Evolutionary conservation across 1,284 basidiomycete genomes (phyloP).

Genomic region (Bondarzewia mesenterica): DNA sequence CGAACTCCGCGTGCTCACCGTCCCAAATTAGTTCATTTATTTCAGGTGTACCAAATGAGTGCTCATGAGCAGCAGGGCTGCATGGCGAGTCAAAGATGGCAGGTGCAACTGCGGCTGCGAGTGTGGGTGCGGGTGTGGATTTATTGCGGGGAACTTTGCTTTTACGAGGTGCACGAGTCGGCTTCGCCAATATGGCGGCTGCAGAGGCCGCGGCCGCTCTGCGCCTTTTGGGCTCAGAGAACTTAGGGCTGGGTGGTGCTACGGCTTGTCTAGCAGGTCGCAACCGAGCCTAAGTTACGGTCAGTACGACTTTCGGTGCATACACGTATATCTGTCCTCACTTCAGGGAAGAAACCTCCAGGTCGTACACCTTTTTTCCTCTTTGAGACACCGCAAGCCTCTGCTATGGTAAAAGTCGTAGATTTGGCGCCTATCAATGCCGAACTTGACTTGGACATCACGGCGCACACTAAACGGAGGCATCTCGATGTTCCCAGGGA

Average conservation of each 20-base stretch:
- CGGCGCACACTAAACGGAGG: constrained; percentile 62
- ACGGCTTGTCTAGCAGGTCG: constrained; percentile 6
- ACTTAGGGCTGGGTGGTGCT: constrained; percentile 3
- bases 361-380: constrained; percentile 26
- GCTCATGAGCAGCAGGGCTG: background rate
- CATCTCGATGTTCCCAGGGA: constrained; percentile 63
- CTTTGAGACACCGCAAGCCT: constrained; percentile 34
- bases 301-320: background rate
- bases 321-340: constrained; percentile 2
- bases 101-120: background rate
- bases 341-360: constrained; percentile 8
- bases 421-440: constrained; percentile 62
- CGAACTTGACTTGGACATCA: constrained; percentile 57
- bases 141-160: constrained; percentile 5
- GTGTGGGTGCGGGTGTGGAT: background rate
- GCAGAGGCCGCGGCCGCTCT: constrained; percentile 8
- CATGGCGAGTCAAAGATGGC: background rate
- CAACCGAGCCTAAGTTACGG: constrained; percentile 5
- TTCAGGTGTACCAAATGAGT: background rate
- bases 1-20: constrained; percentile 1
- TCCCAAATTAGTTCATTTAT: constrained; percentile 1
- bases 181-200: constrained; percentile 4
- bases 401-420: constrained; percentile 66
- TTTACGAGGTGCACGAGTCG: constrained; percentile 8
- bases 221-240: constrained; percentile 9